Evolutionary conservation across 495 filamentous ascomycete genomes (phyloP), one percentile per base, ranked within the genome.

Genomic region (Peziza echinospora): DNA sequence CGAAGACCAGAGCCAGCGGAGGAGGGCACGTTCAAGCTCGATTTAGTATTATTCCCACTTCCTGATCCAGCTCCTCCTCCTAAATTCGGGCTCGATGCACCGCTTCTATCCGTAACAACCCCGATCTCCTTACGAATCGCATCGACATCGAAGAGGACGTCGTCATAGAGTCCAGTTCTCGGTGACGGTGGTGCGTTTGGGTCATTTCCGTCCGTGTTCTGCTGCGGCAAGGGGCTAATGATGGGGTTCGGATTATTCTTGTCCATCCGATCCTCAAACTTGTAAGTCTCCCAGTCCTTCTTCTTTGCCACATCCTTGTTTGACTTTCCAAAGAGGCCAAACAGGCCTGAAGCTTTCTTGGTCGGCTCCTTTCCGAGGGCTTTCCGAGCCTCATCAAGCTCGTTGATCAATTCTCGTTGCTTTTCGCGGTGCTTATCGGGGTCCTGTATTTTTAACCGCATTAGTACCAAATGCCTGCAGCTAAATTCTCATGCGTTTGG

Each of bases 231-330:
- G n/a, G n/a, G n/a, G n/a, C n/a, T n/a, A n/a, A n/a, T n/a, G n/a
- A n/a, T n/a, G n/a, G n/a, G n/a, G 5, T 45, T 50, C 5, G 54
- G 57, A 2, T 54, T 60, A 39, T 58, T 67, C 30, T 50, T 62
- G 26, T 76, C 71, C 43, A 93, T 80, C 4, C 13, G 19, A 17
- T 37, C 30, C 2, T 11, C 13, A n/a, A n/a, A n/a, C 19, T 37
- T 37, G 57, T 99, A 99, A 2, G 80, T 82, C 59, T 99, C 89
- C 89, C 89, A 99, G 34, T 80, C 80, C 55, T 89, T 85, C 66
- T 86, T 87, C 58, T 82, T 69, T 5, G 69, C 71, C 45, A 71
- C 60, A 54, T 78, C 77, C 60, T 85, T 87, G 45, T 76, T 82
- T 2, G 3, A 13, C 24, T 75, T 70, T 50, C 77, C 77, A 63